Percentiles rank a stretch among this genome's conserved stretches.
These are phyloP conservation scores for Calocybe cyanea DNA, from an alignment of 768 basidiomycete species.

Conservation along the genomic window DNA sequence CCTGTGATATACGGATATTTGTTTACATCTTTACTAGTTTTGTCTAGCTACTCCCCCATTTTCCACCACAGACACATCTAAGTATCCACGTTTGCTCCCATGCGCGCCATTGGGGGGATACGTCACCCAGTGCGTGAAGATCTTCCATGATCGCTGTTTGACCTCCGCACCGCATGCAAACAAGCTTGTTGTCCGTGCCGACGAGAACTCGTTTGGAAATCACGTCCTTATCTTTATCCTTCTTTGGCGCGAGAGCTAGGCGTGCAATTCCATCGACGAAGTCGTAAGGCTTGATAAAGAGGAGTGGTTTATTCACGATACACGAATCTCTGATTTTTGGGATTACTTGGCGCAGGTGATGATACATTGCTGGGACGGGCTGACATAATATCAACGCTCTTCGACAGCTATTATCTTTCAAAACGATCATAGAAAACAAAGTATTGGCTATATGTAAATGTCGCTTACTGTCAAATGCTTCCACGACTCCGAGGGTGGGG, in stretches of 20 bases:
- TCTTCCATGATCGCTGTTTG: constrained; percentile 42
- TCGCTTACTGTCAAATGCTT: constrained; percentile 32
- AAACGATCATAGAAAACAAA: not conserved
- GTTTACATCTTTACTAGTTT: not conserved
- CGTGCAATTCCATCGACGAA: constrained; percentile 60
- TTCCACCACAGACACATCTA: constrained; percentile 70
- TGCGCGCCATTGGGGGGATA: constrained; percentile 44
- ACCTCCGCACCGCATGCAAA: constrained; percentile 65
- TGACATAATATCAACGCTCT: constrained; percentile 57
- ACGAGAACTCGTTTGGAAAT: constrained; percentile 56
- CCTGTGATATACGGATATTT: not conserved
- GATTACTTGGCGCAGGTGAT: constrained; percentile 39
- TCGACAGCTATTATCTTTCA: constrained; percentile 48
- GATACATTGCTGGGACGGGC: constrained; percentile 44
- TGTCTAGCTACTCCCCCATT: constrained; percentile 39
- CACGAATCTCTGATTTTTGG: constrained; percentile 42
- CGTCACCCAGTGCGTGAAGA: constrained; percentile 23
- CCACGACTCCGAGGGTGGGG: constrained; percentile 29
- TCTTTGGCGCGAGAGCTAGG: constrained; percentile 29
- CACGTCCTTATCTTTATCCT: constrained; percentile 50
- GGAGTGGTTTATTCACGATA: constrained; percentile 57
- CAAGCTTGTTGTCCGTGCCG: constrained; percentile 31
- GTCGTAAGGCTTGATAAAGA: constrained; percentile 72
- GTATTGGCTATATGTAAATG: too few relatives aligned
- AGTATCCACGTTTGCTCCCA: constrained; percentile 64